Base-by-base conservation (phyloP, 129 eudicot genomes). In the Saposhnikovia divaricata region DNA sequence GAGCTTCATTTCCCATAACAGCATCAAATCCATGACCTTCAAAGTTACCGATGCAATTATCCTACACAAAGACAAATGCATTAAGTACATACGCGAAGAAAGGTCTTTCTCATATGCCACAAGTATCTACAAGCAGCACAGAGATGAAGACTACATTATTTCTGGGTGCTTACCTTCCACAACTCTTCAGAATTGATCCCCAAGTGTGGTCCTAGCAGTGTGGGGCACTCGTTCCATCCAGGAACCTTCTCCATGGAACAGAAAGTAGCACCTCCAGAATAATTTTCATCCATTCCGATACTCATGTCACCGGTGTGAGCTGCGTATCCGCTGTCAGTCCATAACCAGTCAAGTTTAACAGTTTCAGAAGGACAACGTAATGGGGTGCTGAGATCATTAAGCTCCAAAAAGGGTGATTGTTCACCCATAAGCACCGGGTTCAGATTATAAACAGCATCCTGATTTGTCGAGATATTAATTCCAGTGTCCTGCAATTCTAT, bases 341-440 rank as follows among this genome's bases (percentile, higher is more conserved):
- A 28, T 9, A 82, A 12, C 40, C n/a, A 72, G 61, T 75, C 72
- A 27, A 42, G 47, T 61, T 57, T 81, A 55, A 8, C 21, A 61
- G 82, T 27, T 84, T 72, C 83, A 47, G 44, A 76, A 51, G 82
- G 65, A 72, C 15, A 50, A 15, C 47, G 44, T 82, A 84, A 28
- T 15, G 84, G 88, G 27, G 53, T 23, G 34, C 63, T 38, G 59
- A 87, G 88, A 80, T 87, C 90, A 57, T 81, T 48, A 6, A 87
- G 86, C 77, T 87, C 90, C 71, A 87, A 45, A 55, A 81, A 84
- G 46, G 81, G 31, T 34, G 44, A 27, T 57, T 18, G 34, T 9
- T 72, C 76, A 21, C 19, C 37, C n/a, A 44, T 8, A 74, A 45
- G 39, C 81, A 71, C 39, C 59, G 72, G 66, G 72, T 78, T 46